These are phyloP conservation scores for Xylaria sp. DNA, from an alignment of 2,329 filamentous ascomycete species.

Conservation along the genomic window DNA sequence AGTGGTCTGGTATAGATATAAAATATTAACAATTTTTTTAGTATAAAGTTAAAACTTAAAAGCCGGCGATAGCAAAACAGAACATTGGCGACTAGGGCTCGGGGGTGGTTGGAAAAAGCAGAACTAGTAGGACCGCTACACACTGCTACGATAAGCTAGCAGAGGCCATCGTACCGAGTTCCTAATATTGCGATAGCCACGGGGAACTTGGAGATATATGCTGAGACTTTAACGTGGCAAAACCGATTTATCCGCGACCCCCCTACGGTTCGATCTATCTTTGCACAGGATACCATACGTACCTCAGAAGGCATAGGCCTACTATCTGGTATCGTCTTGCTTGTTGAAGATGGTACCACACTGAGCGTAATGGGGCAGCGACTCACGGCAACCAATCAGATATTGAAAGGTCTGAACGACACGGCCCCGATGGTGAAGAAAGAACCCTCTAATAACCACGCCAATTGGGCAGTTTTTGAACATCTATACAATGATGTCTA, in stretches of 20 bases:
- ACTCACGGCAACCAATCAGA: conserved; percentile 12
- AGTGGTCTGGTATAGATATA: no score
- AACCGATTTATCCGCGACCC: conserved; percentile 23
- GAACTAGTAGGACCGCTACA: no score
- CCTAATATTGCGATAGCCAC: conserved; percentile 25
- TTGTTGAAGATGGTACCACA: not conserved
- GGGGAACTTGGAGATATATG: conserved; percentile 17
- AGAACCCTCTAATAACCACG: conserved; percentile 12
- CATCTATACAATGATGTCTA: conserved; percentile 14
- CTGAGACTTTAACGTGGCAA: conserved; percentile 22
- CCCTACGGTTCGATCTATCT: conserved; percentile 9
- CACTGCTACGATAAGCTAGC: no score
- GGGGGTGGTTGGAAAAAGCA: no score
- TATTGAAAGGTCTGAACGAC: conserved; percentile 11
- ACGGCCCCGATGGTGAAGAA: conserved; percentile 5
- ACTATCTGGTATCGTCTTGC: conserved; percentile 18
- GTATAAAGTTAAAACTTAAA: no score
- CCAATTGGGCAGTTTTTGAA: not conserved
- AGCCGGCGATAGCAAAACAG: no score
- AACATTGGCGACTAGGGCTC: no score
- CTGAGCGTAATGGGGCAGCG: not conserved
- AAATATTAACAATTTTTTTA: no score
- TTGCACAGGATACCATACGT: not conserved
- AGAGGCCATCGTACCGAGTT: conserved; percentile 16
- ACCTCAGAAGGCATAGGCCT: conserved; percentile 17